Conservation (phyloP, 345 rosid genomes). For the Angophora floribunda region DNA sequence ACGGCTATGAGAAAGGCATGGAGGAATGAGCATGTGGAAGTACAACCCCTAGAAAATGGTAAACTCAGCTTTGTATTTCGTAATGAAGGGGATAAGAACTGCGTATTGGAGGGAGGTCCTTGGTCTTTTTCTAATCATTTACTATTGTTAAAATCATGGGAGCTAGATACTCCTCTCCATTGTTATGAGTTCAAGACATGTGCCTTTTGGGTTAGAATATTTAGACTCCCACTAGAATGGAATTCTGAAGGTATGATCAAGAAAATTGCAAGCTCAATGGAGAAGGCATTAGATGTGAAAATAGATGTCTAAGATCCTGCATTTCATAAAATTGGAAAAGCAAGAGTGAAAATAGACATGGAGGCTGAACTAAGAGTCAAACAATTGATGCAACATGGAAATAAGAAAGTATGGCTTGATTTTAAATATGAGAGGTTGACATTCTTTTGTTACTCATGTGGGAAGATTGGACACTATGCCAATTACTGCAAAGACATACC, state of each 20-base stretch:
- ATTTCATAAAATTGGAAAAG: neutral
- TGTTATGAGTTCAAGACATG: neutral
- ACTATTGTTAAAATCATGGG: neutral
- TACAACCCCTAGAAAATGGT: neutral
- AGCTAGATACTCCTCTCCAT: neutral
- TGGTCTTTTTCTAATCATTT: neutral
- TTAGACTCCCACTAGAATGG: neutral
- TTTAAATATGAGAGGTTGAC: accelerated
- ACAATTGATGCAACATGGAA: neutral
- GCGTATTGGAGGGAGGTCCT: neutral
- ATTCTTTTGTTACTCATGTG: neutral
- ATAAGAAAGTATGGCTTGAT: neutral
- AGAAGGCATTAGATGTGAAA: neutral
- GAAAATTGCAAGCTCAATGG: neutral
- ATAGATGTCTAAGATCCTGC: neutral
- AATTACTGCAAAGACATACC: neutral
- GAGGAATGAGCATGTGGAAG: neutral
- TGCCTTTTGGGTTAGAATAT: neutral
- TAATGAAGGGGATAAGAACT: neutral
- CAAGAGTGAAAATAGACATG: neutral
- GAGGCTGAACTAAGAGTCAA: neutral
- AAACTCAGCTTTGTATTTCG: neutral
- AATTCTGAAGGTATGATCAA: neutral
- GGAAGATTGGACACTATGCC: neutral
- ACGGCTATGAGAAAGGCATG: neutral